Evolutionary conservation across 257 asterid genomes (phyloP), one percentile per base, ranked within the genome.

Genomic region (Gentiana macrophylla): DNA sequence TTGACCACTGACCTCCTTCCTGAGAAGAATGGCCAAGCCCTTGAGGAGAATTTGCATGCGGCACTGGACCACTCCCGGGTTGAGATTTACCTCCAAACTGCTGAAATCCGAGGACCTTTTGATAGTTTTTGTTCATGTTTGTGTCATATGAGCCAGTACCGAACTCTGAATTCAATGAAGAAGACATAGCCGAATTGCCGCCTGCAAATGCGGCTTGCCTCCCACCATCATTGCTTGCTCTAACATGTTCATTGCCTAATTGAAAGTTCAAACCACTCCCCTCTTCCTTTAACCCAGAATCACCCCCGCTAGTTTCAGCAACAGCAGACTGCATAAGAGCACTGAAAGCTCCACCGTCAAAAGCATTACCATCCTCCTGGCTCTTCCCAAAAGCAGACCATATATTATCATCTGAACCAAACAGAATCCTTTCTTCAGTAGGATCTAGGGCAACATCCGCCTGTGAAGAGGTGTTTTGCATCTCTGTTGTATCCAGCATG

Each of bases 301-400:
- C 89, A 51, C 68, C 65, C 49, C 86, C 69, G 63, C 95, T 77
- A 53, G 88, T 80, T 82, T 91, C 98, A 52, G 94, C 94, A 55
- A 84, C 96, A 33, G 98, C 98, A 62, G 98, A 87, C 70, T 91
- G 98, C 96, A 91, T 87, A 50, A 91, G 87, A 71, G 98, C 96
- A 72, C 98, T 87, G 4, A 70, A 56, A 9, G 81, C 88, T 53
- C 71, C 72, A 61, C 76, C 67, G 52, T 77, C 86, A 55, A 82
- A 78, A 52, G 71, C 61, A 73, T 70, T 78, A 60, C 74, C 73
- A 57, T 73, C 77, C 37, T 79, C 94, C 46, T 84, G 64, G 63
- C 69, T 64, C 73, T 75, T 75, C 37, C 89, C 86, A 62, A 91
- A 91, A 68, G 86, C 83, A 73, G 82, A 71, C 94, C 91, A 84